These are phyloP conservation scores for Sugiyamaella japonica DNA, from an alignment of 1,139 yeast genomes.

Conservation along the genomic window DNA sequence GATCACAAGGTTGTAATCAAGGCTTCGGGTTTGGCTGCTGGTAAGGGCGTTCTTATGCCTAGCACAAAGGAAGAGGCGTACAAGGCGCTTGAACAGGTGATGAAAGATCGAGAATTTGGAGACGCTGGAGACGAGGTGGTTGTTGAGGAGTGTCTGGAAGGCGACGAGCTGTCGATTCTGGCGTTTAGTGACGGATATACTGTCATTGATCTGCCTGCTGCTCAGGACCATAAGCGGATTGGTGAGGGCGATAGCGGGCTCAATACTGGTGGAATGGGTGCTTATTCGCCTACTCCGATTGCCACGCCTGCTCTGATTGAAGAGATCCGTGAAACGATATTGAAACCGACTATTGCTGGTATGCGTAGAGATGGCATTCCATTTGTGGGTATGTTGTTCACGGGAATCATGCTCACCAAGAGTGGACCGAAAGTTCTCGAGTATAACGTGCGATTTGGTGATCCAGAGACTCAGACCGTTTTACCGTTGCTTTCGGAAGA, in stretches of 20 bases:
- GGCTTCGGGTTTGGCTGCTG: slow-evolving; percentile 98
- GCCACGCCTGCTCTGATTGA: slow-evolving; percentile 69
- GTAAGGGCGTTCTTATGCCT: slow-evolving; percentile 97
- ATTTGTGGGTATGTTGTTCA: slow-evolving; percentile 91
- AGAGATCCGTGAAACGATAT: slow-evolving; percentile 67
- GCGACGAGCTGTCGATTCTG: slow-evolving; percentile 92
- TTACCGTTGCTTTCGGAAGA: slow-evolving; percentile 79
- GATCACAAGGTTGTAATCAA: slow-evolving; percentile 80
- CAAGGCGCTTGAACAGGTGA: slow-evolving; percentile 79
- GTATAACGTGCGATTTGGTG: slow-evolving; percentile 97
- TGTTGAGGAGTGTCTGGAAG: slow-evolving; percentile 92
- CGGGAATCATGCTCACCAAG: slow-evolving; percentile 91
- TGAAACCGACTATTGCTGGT: slow-evolving; percentile 92
- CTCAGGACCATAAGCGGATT: slow-evolving; percentile 96
- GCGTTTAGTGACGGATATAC: slow-evolving; percentile 95
- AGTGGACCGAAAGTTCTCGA: slow-evolving; percentile 92
- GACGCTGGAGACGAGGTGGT: slow-evolving; percentile 95
- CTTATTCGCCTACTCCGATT: slow-evolving; percentile 97
- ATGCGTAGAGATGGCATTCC: slow-evolving; percentile 96
- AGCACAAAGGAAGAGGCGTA: slow-evolving; percentile 79
- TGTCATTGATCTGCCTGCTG: slow-evolving; percentile 87
- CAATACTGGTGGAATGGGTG: slow-evolving; percentile 99
- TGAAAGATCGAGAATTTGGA: slow-evolving; percentile 90
- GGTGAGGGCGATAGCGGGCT: slow-evolving; percentile 93
- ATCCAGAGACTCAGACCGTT: slow-evolving; percentile 98